Evolutionary conservation across 2,329 filamentous ascomycete species (phyloP).

Genomic region (Ustulina deusta): DNA sequence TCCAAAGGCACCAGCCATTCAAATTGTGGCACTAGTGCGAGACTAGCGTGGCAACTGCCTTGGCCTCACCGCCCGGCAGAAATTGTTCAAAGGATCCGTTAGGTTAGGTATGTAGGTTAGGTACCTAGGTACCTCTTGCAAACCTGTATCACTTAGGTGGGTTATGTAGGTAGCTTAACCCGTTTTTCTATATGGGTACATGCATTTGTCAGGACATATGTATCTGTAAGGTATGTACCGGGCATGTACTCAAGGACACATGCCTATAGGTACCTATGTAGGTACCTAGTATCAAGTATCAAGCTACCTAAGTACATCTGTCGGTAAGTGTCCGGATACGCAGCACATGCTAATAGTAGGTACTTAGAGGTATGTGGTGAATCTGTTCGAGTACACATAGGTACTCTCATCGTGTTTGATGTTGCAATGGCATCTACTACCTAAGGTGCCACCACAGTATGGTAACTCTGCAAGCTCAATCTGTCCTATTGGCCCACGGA

Average conservation of each 20-base stretch:
- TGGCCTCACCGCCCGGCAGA: conserved; percentile 38
- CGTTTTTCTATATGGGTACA: neutral
- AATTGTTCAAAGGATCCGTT: conserved; percentile 4
- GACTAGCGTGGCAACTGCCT: conserved; percentile 17
- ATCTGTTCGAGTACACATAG: neutral
- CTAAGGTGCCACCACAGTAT: neutral
- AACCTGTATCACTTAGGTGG: too few relatives aligned
- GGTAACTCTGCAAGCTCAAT: neutral
- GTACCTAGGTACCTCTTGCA: conserved; percentile 2
- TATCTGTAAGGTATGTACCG: too few relatives aligned
- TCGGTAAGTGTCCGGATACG: too few relatives aligned
- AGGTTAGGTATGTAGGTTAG: neutral
- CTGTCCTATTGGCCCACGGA: neutral
- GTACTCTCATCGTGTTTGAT: neutral
- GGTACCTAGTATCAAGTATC: too few relatives aligned
- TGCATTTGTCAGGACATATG: neutral
- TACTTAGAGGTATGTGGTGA: neutral
- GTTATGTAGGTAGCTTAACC: too few relatives aligned
- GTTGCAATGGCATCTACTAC: neutral
- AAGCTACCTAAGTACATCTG: neutral
- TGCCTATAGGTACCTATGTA: neutral
- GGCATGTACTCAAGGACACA: too few relatives aligned
- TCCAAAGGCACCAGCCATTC: conserved; percentile 41
- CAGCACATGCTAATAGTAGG: too few relatives aligned
- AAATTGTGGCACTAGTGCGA: conserved; percentile 37